These are phyloP conservation scores for Ophioceras dolichostomum DNA, from an alignment of 2,329 filamentous ascomycete species.

Conservation along the genomic window DNA sequence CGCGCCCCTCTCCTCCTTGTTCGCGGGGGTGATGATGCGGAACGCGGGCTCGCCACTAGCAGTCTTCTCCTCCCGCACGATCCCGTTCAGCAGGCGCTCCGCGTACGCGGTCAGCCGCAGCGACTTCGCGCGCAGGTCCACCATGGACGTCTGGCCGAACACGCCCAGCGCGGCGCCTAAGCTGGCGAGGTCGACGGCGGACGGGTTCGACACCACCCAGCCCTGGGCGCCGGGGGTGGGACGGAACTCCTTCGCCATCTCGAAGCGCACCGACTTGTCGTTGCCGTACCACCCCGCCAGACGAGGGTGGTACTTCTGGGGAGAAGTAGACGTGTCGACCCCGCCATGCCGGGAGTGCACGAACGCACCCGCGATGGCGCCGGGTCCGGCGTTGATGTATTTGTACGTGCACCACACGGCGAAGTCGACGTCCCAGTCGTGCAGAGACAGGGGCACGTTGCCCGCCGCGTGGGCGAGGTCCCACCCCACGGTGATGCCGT, in stretches of 20 bases:
- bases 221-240: constrained; percentile 69
- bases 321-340: constrained; percentile 22
- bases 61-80: constrained; percentile 19
- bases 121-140: constrained; percentile 56
- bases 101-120: constrained; percentile 65
- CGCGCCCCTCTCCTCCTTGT: constrained; percentile 57
- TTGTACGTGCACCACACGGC: constrained; percentile 93
- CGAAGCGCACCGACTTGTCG: constrained; percentile 63
- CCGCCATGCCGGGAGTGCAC: constrained; percentile 64
- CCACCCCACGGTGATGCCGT: constrained; percentile 46
- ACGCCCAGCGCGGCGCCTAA: constrained; percentile 61
- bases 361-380: constrained; percentile 67
- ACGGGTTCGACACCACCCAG: constrained; percentile 78
- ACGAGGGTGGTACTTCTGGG: constrained; percentile 21
- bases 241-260: constrained; percentile 71
- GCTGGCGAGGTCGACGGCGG: constrained; percentile 64
- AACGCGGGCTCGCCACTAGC: constrained; percentile 29
- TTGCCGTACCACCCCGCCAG: constrained; percentile 82
- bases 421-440: constrained; percentile 87
- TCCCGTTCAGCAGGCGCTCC: constrained; percentile 47
- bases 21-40: constrained; percentile 55
- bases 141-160: constrained; percentile 61
- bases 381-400: constrained; percentile 80
- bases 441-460: constrained; percentile 66
- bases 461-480: constrained; percentile 56